phyloP scores from a whole-genome alignment of 257 asterid species.

The Ajuga chamaepitys region DNA sequence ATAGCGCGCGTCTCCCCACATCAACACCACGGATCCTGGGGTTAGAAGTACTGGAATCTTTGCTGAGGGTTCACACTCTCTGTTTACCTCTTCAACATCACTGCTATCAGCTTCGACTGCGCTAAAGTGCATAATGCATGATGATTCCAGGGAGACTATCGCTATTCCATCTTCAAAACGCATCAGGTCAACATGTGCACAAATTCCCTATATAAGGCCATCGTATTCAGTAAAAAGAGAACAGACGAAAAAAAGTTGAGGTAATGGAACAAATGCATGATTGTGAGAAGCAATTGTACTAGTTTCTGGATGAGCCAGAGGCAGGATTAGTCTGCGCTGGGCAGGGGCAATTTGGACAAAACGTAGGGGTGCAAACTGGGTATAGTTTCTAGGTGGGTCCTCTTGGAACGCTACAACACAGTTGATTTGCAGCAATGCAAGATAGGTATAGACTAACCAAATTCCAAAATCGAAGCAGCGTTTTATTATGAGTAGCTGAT shows the following conservation, averaged over 20 bases:
- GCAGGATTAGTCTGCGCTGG: too few relatives aligned
- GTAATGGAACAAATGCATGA: too few relatives aligned
- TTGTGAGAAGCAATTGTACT: too few relatives aligned
- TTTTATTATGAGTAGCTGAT: background rate
- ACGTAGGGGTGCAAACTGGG: too few relatives aligned
- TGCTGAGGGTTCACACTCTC: background rate
- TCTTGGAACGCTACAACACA: background rate
- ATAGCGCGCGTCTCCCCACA: constrained; percentile 91
- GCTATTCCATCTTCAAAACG: constrained; percentile 91
- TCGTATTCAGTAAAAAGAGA: background rate
- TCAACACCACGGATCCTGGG: constrained; percentile 66
- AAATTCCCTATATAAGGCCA: constrained; percentile 52
- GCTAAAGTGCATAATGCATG: constrained; percentile 77
- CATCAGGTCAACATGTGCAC: constrained; percentile 89
- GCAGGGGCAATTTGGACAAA: too few relatives aligned
- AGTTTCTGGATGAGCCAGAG: too few relatives aligned
- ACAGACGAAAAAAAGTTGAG: too few relatives aligned
- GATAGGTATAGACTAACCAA: background rate
- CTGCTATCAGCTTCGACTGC: constrained; percentile 27
- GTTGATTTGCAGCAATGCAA: background rate
- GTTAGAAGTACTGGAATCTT: constrained; percentile 55
- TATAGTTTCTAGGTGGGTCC: too few relatives aligned
- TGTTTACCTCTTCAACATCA: background rate
- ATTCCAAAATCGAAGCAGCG: background rate
- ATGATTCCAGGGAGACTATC: constrained; percentile 62